Percentiles rank a stretch among this genome's conserved stretches.
These are phyloP conservation scores for Huntiella bhutanensis DNA, from an alignment of 2,329 filamentous ascomycete genomes.

Conservation along the genomic window DNA sequence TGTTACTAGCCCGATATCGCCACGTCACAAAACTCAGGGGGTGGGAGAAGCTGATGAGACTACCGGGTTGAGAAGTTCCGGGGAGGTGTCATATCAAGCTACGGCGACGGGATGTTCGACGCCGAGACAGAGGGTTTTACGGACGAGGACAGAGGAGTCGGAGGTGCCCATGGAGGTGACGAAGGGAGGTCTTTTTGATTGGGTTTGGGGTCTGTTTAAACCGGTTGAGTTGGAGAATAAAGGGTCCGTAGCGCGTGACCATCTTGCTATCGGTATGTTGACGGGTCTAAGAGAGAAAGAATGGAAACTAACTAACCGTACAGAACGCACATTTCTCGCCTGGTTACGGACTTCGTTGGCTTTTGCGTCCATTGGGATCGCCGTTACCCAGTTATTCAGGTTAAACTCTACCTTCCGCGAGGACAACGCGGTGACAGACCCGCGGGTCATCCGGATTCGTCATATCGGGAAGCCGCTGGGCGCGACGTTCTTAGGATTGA, in stretches of 20 bases:
- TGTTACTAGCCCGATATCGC: not conserved
- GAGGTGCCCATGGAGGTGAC: not conserved
- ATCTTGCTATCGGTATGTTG: constrained; percentile 51
- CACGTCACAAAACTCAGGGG: not conserved
- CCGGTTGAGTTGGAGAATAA: constrained; percentile 70
- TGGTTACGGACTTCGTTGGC: constrained; percentile 69
- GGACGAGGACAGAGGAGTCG: not conserved
- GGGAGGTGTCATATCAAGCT: no score
- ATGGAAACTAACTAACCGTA: not conserved
- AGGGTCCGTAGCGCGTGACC: constrained; percentile 65
- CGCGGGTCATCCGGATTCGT: constrained; percentile 28
- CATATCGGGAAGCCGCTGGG: constrained; percentile 56
- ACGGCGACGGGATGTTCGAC: not conserved
- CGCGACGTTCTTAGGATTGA: constrained; percentile 56
- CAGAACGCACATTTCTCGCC: constrained; percentile 69
- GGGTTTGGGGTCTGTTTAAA: constrained; percentile 20
- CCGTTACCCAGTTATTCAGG: constrained; percentile 68
- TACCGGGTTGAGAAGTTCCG: no score
- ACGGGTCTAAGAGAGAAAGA: not conserved
- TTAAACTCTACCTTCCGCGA: constrained; percentile 47
- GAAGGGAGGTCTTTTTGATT: constrained; percentile 2
- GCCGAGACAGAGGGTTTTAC: not conserved
- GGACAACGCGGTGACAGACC: constrained; percentile 16
- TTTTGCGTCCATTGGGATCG: constrained; percentile 68
- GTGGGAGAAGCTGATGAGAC: no score